Conservation (phyloP, 108 stramenopile genomes). For the Skeletonema tropicum region DNA sequence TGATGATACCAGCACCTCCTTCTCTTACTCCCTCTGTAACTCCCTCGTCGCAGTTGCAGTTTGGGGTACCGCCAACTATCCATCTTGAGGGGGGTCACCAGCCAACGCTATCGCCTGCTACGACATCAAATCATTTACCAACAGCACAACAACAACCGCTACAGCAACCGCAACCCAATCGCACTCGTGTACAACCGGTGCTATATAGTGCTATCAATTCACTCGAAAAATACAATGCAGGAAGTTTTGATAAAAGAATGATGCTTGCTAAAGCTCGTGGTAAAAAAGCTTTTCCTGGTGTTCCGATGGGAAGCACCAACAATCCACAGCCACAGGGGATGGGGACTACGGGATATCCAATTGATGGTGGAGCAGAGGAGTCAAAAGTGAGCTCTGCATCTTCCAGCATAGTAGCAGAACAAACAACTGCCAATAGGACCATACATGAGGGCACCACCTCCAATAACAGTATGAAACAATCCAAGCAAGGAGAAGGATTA, state of each 20-base stretch:
- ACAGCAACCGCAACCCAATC: not conserved
- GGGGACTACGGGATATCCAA: not conserved
- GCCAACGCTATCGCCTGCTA: not conserved
- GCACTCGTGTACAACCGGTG: constrained; percentile 33
- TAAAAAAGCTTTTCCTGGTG: constrained; percentile 42
- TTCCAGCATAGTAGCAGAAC: not conserved
- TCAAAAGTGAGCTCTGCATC: constrained; percentile 25
- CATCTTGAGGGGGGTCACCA: constrained; percentile 2
- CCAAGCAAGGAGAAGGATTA: not conserved
- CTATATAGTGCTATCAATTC: constrained; percentile 80
- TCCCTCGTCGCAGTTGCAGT: not conserved
- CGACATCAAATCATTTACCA: not conserved
- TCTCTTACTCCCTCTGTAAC: not conserved
- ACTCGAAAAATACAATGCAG: constrained; percentile 59
- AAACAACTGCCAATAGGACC: not conserved
- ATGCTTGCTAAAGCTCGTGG: constrained; percentile 33
- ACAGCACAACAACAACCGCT: not conserved
- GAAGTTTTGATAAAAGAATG: constrained; percentile 45
- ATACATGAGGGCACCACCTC: not conserved
- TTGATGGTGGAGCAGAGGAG: constrained; percentile 17
- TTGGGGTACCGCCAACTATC: not conserved
- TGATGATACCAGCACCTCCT: not conserved
- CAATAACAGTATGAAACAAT: not conserved
- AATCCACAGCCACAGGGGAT: constrained; percentile 10
- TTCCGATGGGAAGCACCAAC: constrained; percentile 34